Percentiles rank a stretch among this genome's conserved stretches.
These are phyloP conservation scores for Umbelopsis sp. DNA, from an alignment of 192 early-diverging fungal genomes.

Conservation along the genomic window DNA sequence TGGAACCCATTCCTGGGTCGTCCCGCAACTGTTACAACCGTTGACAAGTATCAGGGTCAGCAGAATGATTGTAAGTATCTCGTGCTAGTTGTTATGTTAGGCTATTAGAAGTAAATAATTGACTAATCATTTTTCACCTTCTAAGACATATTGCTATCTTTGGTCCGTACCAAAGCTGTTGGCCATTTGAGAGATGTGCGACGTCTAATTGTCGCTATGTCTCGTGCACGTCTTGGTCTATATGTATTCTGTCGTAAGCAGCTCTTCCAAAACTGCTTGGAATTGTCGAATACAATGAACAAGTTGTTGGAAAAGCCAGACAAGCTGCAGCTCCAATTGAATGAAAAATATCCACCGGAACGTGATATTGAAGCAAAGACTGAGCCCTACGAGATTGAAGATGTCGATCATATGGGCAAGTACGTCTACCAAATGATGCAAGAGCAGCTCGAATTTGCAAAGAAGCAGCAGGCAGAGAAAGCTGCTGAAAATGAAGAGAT, in stretches of 20 bases:
- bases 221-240: conserved; percentile 89
- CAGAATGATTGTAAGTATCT: conserved; percentile 82
- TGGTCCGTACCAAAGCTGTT: conserved; percentile 88
- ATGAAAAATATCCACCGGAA: conserved; percentile 48
- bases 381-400: conserved; percentile 43
- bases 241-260: conserved; percentile 84
- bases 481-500: conserved; percentile 23
- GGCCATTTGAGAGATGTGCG: conserved; percentile 94
- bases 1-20: conserved; percentile 87
- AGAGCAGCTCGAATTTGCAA: conserved; percentile 56
- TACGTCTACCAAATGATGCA: conserved; percentile 68
- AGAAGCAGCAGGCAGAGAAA: conserved; percentile 27
- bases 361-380: conserved; percentile 24
- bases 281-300: conserved; percentile 74
- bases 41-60: conserved; percentile 97
- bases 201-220: conserved; percentile 91
- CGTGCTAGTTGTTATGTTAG: background rate
- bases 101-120: background rate
- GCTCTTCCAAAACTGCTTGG: conserved; percentile 82
- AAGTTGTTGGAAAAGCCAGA: conserved; percentile 66
- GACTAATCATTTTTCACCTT: background rate
- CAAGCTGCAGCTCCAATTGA: conserved; percentile 57
- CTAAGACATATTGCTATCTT: conserved; percentile 82
- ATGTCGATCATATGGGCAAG: conserved; percentile 62
- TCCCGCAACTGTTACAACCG: conserved; percentile 84